phyloP scores from a whole-genome alignment of 495 filamentous ascomycete genomes.

The Penicillium longicatenatum region DNA sequence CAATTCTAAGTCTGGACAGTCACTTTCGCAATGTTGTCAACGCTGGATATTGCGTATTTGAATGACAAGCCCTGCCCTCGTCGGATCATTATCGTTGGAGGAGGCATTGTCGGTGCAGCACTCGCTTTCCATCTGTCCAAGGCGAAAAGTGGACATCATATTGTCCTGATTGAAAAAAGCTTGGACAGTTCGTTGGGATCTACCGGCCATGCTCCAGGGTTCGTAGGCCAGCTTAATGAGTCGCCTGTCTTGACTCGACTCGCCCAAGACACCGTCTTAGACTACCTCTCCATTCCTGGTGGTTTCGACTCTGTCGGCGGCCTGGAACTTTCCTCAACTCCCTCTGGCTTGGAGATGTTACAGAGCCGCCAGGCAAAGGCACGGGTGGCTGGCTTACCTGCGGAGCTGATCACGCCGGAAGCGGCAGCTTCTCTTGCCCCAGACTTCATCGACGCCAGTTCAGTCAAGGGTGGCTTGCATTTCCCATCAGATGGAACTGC shows the following conservation, averaged over 20 bases:
- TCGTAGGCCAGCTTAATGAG: conserved; percentile 41
- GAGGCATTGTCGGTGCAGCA: conserved; percentile 47
- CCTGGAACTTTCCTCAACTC: conserved; percentile 31
- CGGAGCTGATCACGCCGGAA: conserved; percentile 29
- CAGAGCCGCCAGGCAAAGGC: conserved; percentile 25
- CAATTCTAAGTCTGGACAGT: too few relatives aligned
- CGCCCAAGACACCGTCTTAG: conserved; percentile 33
- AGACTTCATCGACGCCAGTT: conserved; percentile 29
- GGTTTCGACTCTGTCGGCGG: conserved; percentile 36
- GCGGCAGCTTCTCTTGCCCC: conserved; percentile 29
- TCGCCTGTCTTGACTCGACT: conserved; percentile 33
- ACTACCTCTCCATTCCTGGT: conserved; percentile 30
- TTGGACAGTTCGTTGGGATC: conserved; percentile 26
- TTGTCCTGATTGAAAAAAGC: conserved; percentile 31
- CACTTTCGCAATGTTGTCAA: conserved; percentile 10
- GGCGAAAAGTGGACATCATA: conserved; percentile 15
- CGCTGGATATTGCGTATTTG: conserved; percentile 17
- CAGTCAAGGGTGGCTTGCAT: conserved; percentile 16
- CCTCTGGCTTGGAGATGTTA: conserved; percentile 24
- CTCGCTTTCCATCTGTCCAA: conserved; percentile 36
- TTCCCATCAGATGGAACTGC: conserved; percentile 36
- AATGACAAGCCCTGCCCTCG: conserved; percentile 12
- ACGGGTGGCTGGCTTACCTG: conserved; percentile 22
- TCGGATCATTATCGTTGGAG: conserved; percentile 44
- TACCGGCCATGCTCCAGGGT: conserved; percentile 36